Conservation (phyloP, 768 basidiomycete genomes). For the Filobasidium wieringae region DNA sequence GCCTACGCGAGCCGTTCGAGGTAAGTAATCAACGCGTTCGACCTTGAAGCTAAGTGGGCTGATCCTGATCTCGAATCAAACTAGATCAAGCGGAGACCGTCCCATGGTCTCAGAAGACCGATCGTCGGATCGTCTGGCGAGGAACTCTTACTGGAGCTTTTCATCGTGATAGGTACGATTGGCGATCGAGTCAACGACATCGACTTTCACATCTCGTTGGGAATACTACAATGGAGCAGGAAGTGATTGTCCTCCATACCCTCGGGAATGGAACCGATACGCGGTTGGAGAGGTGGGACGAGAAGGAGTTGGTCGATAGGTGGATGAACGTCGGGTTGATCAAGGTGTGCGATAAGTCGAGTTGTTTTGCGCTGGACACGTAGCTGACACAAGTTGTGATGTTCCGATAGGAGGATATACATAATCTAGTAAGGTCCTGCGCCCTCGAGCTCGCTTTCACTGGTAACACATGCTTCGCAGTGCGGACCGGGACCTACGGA, state of each 20-base stretch:
- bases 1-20: not conserved
- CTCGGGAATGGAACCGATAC: not conserved
- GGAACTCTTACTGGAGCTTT: slow-evolving; percentile 30
- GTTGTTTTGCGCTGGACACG: too few species aligned
- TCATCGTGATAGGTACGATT: slow-evolving; percentile 23
- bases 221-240: slow-evolving; percentile 9
- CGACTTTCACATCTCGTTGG: slow-evolving; percentile 22
- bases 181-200: slow-evolving; percentile 28
- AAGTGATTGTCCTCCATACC: slow-evolving; percentile 11
- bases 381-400: too few species aligned
- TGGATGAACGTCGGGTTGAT: not conserved
- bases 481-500: not conserved
- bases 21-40: not conserved
- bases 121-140: slow-evolving; percentile 30
- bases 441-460: too few species aligned
- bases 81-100: not conserved
- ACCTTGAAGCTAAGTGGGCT: too few species aligned
- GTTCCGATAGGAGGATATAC: too few species aligned
- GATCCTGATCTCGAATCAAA: not conserved
- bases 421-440: too few species aligned
- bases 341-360: too few species aligned
- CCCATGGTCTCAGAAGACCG: not conserved
- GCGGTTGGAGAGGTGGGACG: not conserved
- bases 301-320: not conserved
- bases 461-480: not conserved